Conservation (phyloP, 202 grass and related monocot species). For the Dendrocalamus latiflorus region DNA sequence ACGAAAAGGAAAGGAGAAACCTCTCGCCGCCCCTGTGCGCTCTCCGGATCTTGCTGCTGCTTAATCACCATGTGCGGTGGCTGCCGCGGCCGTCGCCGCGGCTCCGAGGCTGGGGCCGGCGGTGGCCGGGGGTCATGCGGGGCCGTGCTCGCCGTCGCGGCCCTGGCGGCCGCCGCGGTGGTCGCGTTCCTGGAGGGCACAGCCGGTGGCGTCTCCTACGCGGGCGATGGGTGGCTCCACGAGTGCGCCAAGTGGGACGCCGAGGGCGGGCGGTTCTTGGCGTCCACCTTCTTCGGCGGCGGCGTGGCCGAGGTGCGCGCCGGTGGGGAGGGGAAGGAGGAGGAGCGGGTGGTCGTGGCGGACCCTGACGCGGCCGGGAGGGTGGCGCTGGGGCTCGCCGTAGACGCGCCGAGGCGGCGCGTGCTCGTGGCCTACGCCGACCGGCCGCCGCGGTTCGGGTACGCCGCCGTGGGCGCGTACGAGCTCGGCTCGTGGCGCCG, state of each 20-base stretch:
- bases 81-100: constrained; percentile 25
- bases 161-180: constrained; percentile 40
- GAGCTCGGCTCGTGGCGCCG: constrained; percentile 63
- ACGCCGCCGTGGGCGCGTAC: constrained; percentile 74
- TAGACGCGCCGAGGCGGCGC: constrained; percentile 52
- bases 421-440: constrained; percentile 72
- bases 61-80: constrained; percentile 33
- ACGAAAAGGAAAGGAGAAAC: neutral
- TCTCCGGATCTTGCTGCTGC: neutral
- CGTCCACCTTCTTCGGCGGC: constrained; percentile 50
- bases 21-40: neutral
- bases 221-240: constrained; percentile 55
- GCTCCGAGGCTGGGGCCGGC: neutral
- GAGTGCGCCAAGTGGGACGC: constrained; percentile 99
- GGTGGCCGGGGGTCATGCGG: neutral
- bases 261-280: constrained; percentile 52
- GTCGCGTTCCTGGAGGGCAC: constrained; percentile 68
- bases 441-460: constrained; percentile 24
- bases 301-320: constrained; percentile 52
- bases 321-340: neutral
- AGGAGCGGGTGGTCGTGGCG: constrained; percentile 48
- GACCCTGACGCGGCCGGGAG: constrained; percentile 57
- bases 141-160: constrained; percentile 25
- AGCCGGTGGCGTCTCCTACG: constrained; percentile 44
- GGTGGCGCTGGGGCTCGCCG: constrained; percentile 45